phyloP scores from a whole-genome alignment of 2,329 filamentous ascomycete species.

The Exophiala lecanii-corni region DNA sequence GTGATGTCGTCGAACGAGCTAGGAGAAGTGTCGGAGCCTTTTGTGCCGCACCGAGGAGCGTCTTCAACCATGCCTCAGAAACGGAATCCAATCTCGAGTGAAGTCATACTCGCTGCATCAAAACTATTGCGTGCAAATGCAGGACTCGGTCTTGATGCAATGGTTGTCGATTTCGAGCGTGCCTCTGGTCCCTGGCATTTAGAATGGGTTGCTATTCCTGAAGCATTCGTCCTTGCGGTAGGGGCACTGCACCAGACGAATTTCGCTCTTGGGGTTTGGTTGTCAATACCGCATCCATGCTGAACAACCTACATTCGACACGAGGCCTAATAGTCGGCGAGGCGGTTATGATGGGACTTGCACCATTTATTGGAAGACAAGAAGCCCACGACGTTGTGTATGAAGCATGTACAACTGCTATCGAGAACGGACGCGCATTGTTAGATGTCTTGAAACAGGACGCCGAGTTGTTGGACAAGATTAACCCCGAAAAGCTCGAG shows the following conservation, averaged over 20 bases:
- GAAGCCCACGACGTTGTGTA: slow-evolving; percentile 55
- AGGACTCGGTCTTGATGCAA: slow-evolving; percentile 49
- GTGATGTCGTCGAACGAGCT: slow-evolving; percentile 56
- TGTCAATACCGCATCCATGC: slow-evolving; percentile 48
- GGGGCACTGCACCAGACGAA: slow-evolving; percentile 52
- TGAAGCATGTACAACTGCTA: slow-evolving; percentile 48
- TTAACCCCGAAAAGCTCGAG: slow-evolving; percentile 45
- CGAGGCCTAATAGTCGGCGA: slow-evolving; percentile 53
- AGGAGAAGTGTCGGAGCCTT: slow-evolving; percentile 52
- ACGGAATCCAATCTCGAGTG: slow-evolving; percentile 55
- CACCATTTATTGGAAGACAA: slow-evolving; percentile 49
- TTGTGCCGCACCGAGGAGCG: slow-evolving; percentile 51
- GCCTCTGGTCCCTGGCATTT: slow-evolving; percentile 57
- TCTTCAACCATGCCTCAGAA: slow-evolving; percentile 58
- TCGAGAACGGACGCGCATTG: slow-evolving; percentile 41
- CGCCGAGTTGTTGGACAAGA: slow-evolving; percentile 39
- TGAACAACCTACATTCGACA: slow-evolving; percentile 48
- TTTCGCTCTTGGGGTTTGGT: slow-evolving; percentile 51
- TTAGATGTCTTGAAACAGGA: slow-evolving; percentile 41
- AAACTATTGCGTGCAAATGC: slow-evolving; percentile 52
- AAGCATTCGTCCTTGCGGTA: slow-evolving; percentile 50
- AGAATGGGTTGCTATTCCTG: slow-evolving; percentile 54
- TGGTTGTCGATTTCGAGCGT: slow-evolving; percentile 56
- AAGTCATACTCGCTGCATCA: slow-evolving; percentile 52
- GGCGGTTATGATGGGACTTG: slow-evolving; percentile 58